Evolutionary conservation across 306 rosid species (phyloP).

Genomic region (Sicyos edulis): DNA sequence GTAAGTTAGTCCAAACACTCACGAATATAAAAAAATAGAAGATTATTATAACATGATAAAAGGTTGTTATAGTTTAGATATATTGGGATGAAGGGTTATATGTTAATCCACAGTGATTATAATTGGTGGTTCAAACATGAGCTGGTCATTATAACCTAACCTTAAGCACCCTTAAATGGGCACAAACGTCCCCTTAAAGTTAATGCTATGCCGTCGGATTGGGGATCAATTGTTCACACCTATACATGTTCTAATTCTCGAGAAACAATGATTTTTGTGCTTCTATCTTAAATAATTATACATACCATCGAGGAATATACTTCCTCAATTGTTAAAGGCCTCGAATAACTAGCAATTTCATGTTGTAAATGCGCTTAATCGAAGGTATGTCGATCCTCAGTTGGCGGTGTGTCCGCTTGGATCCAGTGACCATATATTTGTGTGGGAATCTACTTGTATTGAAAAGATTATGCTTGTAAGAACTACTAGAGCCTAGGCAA

Average conservation of each 20-base stretch:
- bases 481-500: not conserved
- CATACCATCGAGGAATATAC: not conserved
- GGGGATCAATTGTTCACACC: too few species aligned
- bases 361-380: not conserved
- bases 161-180: too few species aligned
- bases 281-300: conserved; percentile 1
- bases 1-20: too few species aligned
- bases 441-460: not conserved
- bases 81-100: too few species aligned
- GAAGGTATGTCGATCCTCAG: not conserved
- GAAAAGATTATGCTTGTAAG: not conserved
- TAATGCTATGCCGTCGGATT: too few species aligned
- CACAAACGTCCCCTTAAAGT: not conserved
- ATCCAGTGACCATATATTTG: not conserved
- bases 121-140: too few species aligned
- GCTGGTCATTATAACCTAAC: too few species aligned
- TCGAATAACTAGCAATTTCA: not conserved
- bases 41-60: too few species aligned
- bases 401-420: not conserved
- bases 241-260: not conserved
- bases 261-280: not conserved
- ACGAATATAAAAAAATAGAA: too few species aligned
- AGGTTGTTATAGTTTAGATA: too few species aligned
- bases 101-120: too few species aligned
- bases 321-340: not conserved